Conservation (phyloP, 495 filamentous ascomycete genomes). For the Terfezia boudieri region DNA sequence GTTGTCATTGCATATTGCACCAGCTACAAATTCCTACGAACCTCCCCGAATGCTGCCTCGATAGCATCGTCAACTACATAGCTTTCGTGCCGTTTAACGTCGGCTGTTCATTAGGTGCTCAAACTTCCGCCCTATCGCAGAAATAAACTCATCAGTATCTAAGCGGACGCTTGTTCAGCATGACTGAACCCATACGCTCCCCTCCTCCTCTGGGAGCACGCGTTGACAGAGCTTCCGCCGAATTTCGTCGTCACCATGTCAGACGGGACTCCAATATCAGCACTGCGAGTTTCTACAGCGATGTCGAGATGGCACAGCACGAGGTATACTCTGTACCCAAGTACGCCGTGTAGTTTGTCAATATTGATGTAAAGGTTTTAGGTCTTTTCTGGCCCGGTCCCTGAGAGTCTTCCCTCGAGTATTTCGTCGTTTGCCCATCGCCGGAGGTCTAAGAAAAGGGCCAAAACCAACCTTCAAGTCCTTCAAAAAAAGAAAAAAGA, state of each 20-base stretch:
- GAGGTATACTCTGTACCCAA: conserved; percentile 33
- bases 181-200: not conserved
- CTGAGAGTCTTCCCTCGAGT: conserved; percentile 84
- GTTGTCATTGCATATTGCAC: no score
- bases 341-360: not conserved
- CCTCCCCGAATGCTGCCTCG: no score
- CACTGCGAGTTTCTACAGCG: conserved; percentile 63
- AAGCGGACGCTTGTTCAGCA: no score
- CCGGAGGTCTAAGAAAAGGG: conserved; percentile 45
- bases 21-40: no score
- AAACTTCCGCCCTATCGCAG: no score
- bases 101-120: no score
- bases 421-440: conserved; percentile 71
- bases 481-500: conserved; percentile 39
- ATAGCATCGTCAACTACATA: no score
- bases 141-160: no score
- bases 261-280: conserved; percentile 47
- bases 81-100: no score
- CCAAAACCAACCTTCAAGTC: conserved; percentile 74
- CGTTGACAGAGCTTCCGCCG: not conserved
- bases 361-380: conserved; percentile 20
- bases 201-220: not conserved
- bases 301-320: conserved; percentile 98
- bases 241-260: not conserved
- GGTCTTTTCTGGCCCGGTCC: conserved; percentile 83